These are phyloP conservation scores for Candida xiaguanensis DNA, from an alignment of 805 yeast species.

Conservation along the genomic window DNA sequence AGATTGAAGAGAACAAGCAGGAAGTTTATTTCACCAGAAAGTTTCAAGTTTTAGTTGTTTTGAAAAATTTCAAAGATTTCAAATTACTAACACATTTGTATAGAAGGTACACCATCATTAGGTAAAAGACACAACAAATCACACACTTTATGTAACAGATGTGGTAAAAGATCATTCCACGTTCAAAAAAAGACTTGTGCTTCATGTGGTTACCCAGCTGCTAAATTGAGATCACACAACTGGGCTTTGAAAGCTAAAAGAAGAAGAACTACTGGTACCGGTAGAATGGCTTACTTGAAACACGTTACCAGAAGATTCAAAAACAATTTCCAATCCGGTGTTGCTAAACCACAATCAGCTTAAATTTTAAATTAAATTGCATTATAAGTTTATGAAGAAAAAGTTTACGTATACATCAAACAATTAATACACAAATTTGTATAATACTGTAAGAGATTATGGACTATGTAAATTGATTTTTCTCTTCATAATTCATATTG, in stretches of 20 bases:
- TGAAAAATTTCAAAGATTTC: not conserved
- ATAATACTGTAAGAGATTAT: conserved; percentile 6
- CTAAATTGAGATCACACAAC: conserved; percentile 97
- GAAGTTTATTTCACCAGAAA: too few species aligned
- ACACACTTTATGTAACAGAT: conserved; percentile 98
- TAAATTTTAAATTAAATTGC: conserved; percentile 27
- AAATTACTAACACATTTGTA: conserved; percentile 16
- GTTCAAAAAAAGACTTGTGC: conserved; percentile 98
- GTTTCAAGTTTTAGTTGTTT: too few species aligned
- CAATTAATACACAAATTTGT: conserved; percentile 8
- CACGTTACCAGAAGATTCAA: conserved; percentile 96
- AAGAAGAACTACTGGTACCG: conserved; percentile 99
- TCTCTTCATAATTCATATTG: conserved; percentile 51
- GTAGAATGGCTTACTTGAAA: conserved; percentile 98
- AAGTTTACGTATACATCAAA: conserved; percentile 11
- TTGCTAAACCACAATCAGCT: conserved; percentile 63
- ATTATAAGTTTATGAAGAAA: not conserved
- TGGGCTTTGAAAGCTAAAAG: conserved; percentile 99
- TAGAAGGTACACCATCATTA: conserved; percentile 99
- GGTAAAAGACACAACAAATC: conserved; percentile 99
- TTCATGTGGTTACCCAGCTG: conserved; percentile 99
- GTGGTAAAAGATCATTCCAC: conserved; percentile 99
- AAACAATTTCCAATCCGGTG: conserved; percentile 97
- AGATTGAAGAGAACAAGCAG: not conserved
- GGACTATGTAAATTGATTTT: conserved; percentile 3